Evolutionary conservation across 2,329 filamentous ascomycete species (phyloP), one percentile per base, ranked within the genome.

Genomic region (Verticillium albo-atrum): DNA sequence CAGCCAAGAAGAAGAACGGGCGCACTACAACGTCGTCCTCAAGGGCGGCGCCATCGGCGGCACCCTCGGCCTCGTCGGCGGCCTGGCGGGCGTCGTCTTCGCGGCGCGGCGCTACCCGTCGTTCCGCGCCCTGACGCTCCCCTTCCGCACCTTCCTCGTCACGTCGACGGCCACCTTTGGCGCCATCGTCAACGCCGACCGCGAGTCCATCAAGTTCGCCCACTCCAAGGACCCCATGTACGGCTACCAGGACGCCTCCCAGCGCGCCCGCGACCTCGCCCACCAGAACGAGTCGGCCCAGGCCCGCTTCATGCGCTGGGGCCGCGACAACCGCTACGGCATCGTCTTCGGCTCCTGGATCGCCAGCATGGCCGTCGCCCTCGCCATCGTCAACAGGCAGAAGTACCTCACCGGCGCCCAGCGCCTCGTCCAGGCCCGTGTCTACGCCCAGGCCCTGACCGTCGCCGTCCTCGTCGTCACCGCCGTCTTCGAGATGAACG

Each of bases 381-480:
- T 95, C 65, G 86, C 81, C 58, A 73, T 96, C 30, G 92, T 97
- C 64, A 86, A 89, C 70, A 85, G 91, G 63, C 91, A 91, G 72
- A 87, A 84, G 65, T 90, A 88, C 71, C 81, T 96, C 54, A 85
- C 83, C 55, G 88, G 86, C 2, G 78, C 84, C 62, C 93, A 97
- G 81, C 97, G 97, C 82, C 79, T 97, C 25, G 93, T 97, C 17
- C 93, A 97, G 82, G 93, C 92, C 26, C 89, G 93, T 84, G 89
- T 97, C 65, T 97, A 97, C 76, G 93, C 93, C 3, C 93, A 97
- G 79, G 92, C 90, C 6, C 79, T 96, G 67, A 96, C 93, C 5
- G 80, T 97, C 54, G 90, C 89, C 64, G 91, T 97, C 56, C 80
- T 97, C 59, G 84, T 96, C 70, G 86, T 91, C 59, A 90, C 87